Base-by-base conservation (phyloP, 306 rosid species). In the Spatholobus suberectus region DNA sequence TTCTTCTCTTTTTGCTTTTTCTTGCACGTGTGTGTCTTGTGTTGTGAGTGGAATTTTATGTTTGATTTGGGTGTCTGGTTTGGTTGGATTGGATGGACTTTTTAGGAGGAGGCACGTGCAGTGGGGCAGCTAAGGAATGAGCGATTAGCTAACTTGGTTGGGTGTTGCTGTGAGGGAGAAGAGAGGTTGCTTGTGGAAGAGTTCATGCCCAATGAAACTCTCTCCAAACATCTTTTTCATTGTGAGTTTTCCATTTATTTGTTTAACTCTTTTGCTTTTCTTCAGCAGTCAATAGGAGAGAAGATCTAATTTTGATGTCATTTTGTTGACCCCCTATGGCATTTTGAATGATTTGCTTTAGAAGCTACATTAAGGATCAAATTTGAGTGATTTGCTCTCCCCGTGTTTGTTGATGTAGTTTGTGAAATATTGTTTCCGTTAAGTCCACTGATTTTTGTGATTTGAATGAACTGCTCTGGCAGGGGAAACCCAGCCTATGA, bases 401-500 rank as follows among this genome's bases (percentile, higher is more conserved):
- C 59, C 35, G 26, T 61, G 68, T 66, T 54, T 23, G 40, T 73
- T 80, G 51, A 79, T 20, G 14, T 38, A 57, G 51, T 68, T 55
- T 86, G 73, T 84, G 55, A 70, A 73, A 52, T 57, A 51, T 52
- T 63, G 29, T 46, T 23, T 55, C 73, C 12, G 70, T 51, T 51
- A 43, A 40, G 29, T 52, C 24, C 37, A 23, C 79, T 83, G 79
- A 38, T 84, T 76, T n/a, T 75, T 68, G 52, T 84, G 51, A 76
- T 83, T 84, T 78, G 75, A 77, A 68, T 83, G 85, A 69, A 79
- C 76, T 67, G 26, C 15, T 80, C 8, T 86, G 76, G 34, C 24
- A 96, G 99, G 99, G 99, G 99, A 96, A 75, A 34, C 86, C 5
- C 97, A 96, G 83, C 99, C 98, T 4, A 92, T 96, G 99, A 94